Percentiles rank a stretch among this genome's conserved stretches.
Conservation (phyloP, 768 basidiomycete genomes). For the Collybia nuda region DNA sequence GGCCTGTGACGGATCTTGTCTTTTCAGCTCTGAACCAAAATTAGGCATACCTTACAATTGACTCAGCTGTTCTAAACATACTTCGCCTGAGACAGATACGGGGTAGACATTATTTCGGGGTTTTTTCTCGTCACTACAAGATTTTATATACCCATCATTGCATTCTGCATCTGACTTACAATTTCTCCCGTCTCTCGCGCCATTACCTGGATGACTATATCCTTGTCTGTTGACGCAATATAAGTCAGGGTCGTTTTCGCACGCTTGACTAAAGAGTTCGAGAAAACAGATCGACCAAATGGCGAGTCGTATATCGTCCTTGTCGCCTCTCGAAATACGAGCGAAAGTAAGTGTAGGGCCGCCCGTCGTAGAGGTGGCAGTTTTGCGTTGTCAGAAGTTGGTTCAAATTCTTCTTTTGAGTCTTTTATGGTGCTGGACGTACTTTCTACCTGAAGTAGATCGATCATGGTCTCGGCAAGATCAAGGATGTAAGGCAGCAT, state of each 20-base stretch:
- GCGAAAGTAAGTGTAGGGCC: slow-evolving; percentile 78
- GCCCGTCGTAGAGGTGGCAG: slow-evolving; percentile 83
- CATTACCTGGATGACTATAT: slow-evolving; percentile 71
- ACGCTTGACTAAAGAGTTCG: slow-evolving; percentile 41
- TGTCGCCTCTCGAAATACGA: slow-evolving; percentile 63
- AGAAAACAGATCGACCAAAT: slow-evolving; percentile 26
- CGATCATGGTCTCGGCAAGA: slow-evolving; percentile 67
- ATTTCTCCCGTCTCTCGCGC: slow-evolving; percentile 67
- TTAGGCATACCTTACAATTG: slow-evolving; percentile 68
- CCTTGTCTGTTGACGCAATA: slow-evolving; percentile 69
- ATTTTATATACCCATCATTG: slow-evolving; percentile 37
- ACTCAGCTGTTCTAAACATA: slow-evolving; percentile 69
- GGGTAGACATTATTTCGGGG: slow-evolving; percentile 47
- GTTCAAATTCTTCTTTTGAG: slow-evolving; percentile 59
- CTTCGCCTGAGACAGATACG: slow-evolving; percentile 94
- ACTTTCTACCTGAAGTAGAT: slow-evolving; percentile 71
- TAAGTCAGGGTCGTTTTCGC: slow-evolving; percentile 67
- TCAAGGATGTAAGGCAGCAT: slow-evolving; percentile 63
- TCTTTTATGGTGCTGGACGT: slow-evolving; percentile 27
- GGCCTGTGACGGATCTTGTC: slow-evolving; percentile 16
- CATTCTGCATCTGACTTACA: slow-evolving; percentile 49
- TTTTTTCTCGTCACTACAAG: slow-evolving; percentile 3
- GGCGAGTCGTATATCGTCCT: slow-evolving; percentile 47
- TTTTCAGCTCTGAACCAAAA: slow-evolving; percentile 50
- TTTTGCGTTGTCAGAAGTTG: slow-evolving; percentile 59